phyloP scores from a whole-genome alignment of 352 stramenopile species.

The Phytopythium aichiense region DNA sequence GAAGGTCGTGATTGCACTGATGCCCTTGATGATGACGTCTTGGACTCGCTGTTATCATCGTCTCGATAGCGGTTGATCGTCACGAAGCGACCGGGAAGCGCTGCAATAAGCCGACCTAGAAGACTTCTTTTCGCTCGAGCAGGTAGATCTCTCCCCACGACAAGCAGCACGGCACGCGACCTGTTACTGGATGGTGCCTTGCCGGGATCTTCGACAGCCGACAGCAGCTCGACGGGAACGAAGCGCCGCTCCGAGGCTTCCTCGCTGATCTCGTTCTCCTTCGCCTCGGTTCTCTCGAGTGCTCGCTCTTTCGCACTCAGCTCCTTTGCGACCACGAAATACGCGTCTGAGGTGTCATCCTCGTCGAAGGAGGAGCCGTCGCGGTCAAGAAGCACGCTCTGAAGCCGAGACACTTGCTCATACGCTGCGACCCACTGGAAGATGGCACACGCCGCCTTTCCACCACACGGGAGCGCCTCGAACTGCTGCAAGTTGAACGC shows the following conservation, averaged over 20 bases:
- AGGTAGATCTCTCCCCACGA: conserved; percentile 69
- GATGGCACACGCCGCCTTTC: conserved; percentile 44
- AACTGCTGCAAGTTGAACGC: conserved; percentile 54
- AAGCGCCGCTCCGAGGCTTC: conserved; percentile 50
- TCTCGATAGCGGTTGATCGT: conserved; percentile 38
- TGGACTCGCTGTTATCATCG: background rate
- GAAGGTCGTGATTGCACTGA: background rate
- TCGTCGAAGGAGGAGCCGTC: background rate
- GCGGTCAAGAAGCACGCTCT: conserved; percentile 32
- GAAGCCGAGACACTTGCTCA: conserved; percentile 31
- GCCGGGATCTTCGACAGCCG: background rate
- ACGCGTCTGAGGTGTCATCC: conserved; percentile 6
- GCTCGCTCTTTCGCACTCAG: conserved; percentile 30
- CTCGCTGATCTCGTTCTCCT: conserved; percentile 25
- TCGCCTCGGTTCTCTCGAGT: conserved; percentile 29
- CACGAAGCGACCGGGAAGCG: conserved; percentile 73
- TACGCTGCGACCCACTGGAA: conserved; percentile 58
- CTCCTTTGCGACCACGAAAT: conserved; percentile 33
- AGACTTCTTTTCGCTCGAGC: conserved; percentile 27
- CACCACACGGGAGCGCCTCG: conserved; percentile 32
- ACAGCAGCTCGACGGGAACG: conserved; percentile 41
- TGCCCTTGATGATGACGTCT: background rate
- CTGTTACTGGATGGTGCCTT: conserved; percentile 20
- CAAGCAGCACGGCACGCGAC: conserved; percentile 55
- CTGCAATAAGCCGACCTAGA: conserved; percentile 28